Conservation (phyloP, 208 protist genomes). For the Acanthamoeba lugdunensis region DNA sequence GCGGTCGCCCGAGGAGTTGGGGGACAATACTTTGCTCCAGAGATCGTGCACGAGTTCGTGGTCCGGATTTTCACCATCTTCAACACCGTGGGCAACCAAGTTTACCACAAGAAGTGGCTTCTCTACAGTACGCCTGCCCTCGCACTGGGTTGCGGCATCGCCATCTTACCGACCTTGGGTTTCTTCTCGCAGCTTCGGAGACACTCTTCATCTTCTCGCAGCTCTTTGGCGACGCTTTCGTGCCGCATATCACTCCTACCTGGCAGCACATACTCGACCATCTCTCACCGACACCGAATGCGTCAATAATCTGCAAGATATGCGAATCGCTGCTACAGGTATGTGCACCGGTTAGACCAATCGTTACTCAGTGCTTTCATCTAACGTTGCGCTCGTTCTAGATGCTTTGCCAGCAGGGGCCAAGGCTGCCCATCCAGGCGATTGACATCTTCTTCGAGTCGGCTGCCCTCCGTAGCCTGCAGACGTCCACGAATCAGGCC, state of each 20-base stretch:
- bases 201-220: constrained; percentile 28
- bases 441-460: constrained; percentile 37
- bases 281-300: background rate
- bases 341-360: background rate
- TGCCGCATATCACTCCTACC: background rate
- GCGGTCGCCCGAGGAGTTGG: constrained; percentile 33
- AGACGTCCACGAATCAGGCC: background rate
- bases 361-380: background rate
- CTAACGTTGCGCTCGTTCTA: constrained; percentile 3
- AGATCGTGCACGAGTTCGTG: constrained; percentile 49
- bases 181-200: background rate
- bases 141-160: background rate
- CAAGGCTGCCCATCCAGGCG: constrained; percentile 2
- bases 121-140: background rate
- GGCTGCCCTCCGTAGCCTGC: background rate
- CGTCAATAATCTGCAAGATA: constrained; percentile 10
- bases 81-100: background rate
- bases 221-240: constrained; percentile 48
- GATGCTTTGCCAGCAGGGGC: constrained; percentile 21
- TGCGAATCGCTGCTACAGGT: constrained; percentile 49
- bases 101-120: constrained; percentile 63
- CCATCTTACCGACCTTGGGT: background rate
- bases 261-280: constrained; percentile 28
- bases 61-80: constrained; percentile 12
- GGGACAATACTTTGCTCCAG: constrained; percentile 25